These are phyloP conservation scores for Crithidia acanthocephali DNA, from an alignment of 208 protist genomes.

Conservation along the genomic window DNA sequence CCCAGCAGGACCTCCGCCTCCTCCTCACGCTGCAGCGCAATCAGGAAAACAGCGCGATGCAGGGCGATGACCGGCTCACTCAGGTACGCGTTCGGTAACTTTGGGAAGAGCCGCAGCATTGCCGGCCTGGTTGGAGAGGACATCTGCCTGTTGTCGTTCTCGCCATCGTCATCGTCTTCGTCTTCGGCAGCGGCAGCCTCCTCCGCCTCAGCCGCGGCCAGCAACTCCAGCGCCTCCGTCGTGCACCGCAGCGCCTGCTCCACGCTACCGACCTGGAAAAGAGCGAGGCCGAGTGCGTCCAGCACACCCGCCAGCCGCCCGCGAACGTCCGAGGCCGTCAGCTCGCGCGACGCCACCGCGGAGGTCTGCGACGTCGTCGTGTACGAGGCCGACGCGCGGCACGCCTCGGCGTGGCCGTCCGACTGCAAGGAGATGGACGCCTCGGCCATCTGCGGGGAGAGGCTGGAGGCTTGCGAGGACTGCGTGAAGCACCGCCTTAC, in stretches of 20 bases:
- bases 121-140: not conserved
- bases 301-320: conserved; percentile 72
- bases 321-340: conserved; percentile 45
- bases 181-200: not conserved
- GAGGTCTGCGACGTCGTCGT: not conserved
- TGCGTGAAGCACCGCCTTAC: not conserved
- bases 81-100: conserved; percentile 13
- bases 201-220: conserved; percentile 12
- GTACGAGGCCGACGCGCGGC: not conserved
- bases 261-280: conserved; percentile 73
- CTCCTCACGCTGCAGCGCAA: conserved; percentile 79
- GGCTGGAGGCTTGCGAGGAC: not conserved
- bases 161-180: not conserved
- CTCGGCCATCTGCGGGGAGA: not conserved
- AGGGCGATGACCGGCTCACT: conserved; percentile 59
- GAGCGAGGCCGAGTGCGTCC: conserved; percentile 75
- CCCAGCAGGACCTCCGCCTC: conserved; percentile 78
- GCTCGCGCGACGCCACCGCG: not conserved
- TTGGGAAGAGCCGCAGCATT: not conserved
- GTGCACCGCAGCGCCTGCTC: conserved; percentile 80
- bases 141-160: not conserved
- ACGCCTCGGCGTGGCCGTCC: not conserved
- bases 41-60: conserved; percentile 80
- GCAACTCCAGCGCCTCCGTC: conserved; percentile 69
- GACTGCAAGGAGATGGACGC: not conserved